phyloP scores from a whole-genome alignment of 345 rosid genomes.

The Pelargonium nanum region DNA sequence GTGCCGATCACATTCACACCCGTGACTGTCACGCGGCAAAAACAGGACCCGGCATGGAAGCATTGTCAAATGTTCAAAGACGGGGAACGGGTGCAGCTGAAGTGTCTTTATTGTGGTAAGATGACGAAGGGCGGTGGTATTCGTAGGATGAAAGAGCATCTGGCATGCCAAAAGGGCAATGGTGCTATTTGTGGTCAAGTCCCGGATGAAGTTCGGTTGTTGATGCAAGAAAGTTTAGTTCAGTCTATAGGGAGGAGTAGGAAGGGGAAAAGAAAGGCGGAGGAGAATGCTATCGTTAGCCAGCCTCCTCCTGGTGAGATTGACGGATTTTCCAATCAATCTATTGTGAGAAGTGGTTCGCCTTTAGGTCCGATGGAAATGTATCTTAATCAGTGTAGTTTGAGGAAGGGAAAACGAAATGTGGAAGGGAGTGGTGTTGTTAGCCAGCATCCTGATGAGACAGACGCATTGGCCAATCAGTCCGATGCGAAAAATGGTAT shows the following conservation, averaged over 20 bases:
- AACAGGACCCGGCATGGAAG: slow-evolving; percentile 79
- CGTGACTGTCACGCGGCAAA: slow-evolving; percentile 49
- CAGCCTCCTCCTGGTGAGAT: background rate
- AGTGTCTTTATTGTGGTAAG: slow-evolving; percentile 56
- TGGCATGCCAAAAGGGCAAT: slow-evolving; percentile 70
- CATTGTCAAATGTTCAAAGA: slow-evolving; percentile 64
- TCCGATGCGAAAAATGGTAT: background rate
- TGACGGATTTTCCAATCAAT: too few relatives aligned
- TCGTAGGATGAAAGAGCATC: slow-evolving; percentile 73
- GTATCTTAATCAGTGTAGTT: slow-evolving; percentile 11
- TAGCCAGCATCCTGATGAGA: slow-evolving; percentile 3
- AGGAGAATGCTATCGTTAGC: slow-evolving; percentile 19
- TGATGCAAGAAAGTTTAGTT: slow-evolving; percentile 48
- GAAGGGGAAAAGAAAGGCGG: slow-evolving; percentile 42
- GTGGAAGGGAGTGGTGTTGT: slow-evolving; percentile 20
- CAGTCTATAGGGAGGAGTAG: slow-evolving; percentile 48
- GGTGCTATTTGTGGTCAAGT: slow-evolving; percentile 58
- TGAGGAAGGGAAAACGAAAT: slow-evolving; percentile 23
- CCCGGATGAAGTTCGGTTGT: slow-evolving; percentile 40
- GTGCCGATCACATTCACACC: slow-evolving; percentile 48
- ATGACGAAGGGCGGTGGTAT: slow-evolving; percentile 79
- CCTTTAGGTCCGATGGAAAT: background rate
- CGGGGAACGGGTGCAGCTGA: slow-evolving; percentile 54
- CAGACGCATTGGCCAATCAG: too few relatives aligned
- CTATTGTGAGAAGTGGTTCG: background rate